phyloP scores from a whole-genome alignment of 495 filamentous ascomycete genomes.

The Penicillium waksmanii region DNA sequence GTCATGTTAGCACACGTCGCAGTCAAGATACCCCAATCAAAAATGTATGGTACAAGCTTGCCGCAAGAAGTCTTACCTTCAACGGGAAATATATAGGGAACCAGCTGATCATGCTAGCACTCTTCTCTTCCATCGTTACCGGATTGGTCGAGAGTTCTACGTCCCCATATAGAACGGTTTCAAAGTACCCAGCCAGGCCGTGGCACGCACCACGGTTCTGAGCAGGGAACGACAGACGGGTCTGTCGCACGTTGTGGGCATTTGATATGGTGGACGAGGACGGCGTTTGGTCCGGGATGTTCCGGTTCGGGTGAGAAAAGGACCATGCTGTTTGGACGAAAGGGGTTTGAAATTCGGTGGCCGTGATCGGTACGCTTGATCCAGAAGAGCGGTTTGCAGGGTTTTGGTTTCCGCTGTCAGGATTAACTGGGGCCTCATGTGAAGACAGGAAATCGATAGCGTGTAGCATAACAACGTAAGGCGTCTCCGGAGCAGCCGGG shows the following conservation, averaged over 20 bases:
- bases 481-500: slow-evolving; percentile 72
- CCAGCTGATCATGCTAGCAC: slow-evolving; percentile 96
- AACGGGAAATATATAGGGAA: slow-evolving; percentile 98
- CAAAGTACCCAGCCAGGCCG: slow-evolving; percentile 93
- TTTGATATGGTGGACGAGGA: slow-evolving; percentile 59
- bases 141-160: slow-evolving; percentile 93
- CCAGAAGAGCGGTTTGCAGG: slow-evolving; percentile 34
- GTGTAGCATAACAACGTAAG: slow-evolving; percentile 93
- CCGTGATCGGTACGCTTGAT: slow-evolving; percentile 32
- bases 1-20: not conserved
- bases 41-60: not conserved
- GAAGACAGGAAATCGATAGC: slow-evolving; percentile 77
- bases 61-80: slow-evolving; percentile 63
- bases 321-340: slow-evolving; percentile 53
- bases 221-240: slow-evolving; percentile 72
- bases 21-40: not conserved
- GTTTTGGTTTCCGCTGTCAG: slow-evolving; percentile 17
- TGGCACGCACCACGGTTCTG: slow-evolving; percentile 81
- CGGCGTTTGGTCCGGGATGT: slow-evolving; percentile 41
- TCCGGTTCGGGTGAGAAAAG: slow-evolving; percentile 50
- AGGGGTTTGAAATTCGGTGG: slow-evolving; percentile 36
- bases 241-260: slow-evolving; percentile 82
- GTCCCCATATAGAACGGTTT: slow-evolving; percentile 81
- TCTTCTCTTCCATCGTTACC: slow-evolving; percentile 88
- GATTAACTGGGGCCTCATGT: slow-evolving; percentile 25